These are phyloP conservation scores for Globisporangium ultimum DNA, from an alignment of 352 stramenopile genomes.

Conservation along the genomic window DNA sequence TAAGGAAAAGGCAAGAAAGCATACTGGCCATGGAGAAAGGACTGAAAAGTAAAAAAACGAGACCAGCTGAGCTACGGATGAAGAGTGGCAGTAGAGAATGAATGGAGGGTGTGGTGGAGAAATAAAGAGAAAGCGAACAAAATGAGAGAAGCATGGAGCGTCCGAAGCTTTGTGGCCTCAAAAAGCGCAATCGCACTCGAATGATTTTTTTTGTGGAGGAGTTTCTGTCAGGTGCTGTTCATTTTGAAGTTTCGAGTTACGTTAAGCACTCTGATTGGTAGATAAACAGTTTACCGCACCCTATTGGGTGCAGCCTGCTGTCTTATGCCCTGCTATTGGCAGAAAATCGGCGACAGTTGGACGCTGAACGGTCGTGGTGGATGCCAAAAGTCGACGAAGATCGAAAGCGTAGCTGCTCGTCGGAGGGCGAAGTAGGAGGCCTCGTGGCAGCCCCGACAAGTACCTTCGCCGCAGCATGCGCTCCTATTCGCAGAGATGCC, in stretches of 20 bases:
- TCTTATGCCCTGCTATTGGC: conserved; percentile 1
- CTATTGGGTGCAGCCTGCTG: background rate
- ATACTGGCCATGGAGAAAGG: background rate
- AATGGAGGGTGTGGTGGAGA: too few relatives aligned
- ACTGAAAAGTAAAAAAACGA: background rate
- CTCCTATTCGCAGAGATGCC: background rate
- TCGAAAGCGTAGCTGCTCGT: background rate
- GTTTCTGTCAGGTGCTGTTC: background rate
- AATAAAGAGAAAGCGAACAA: background rate
- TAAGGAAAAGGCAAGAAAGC: conserved; percentile 33
- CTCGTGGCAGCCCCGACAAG: background rate
- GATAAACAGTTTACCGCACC: too few relatives aligned
- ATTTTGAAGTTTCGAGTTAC: background rate
- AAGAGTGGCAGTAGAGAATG: too few relatives aligned
- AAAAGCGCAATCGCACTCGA: conserved; percentile 1
- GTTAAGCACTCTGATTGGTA: too few relatives aligned
- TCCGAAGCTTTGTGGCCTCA: too few relatives aligned
- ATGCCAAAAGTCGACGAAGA: conserved; percentile 4
- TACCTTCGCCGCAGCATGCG: background rate
- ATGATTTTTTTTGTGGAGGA: conserved; percentile 1
- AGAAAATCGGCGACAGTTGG: background rate
- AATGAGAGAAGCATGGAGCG: background rate
- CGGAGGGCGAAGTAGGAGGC: background rate
- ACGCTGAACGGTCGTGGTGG: conserved; percentile 5
- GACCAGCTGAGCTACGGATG: too few relatives aligned